Base-by-base conservation (phyloP, 2,329 filamentous ascomycete genomes). In the Colletotrichum tofieldiae region DNA sequence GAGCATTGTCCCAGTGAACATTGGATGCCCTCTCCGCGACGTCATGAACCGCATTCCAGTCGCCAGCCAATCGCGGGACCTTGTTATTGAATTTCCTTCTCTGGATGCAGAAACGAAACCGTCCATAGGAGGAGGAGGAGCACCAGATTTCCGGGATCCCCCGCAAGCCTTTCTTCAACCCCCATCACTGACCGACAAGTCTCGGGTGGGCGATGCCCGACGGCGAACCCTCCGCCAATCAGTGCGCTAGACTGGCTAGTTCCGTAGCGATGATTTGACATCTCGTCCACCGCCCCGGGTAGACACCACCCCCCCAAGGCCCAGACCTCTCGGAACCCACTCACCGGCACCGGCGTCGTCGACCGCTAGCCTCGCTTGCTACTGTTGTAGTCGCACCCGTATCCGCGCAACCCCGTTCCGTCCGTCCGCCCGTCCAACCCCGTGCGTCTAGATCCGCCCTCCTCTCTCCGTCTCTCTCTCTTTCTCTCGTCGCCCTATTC, bases 301-400 rank as follows among this genome's bases (percentile, higher is more conserved):
- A 52, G 49, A 52, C 35, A 37, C 35, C 35, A 5, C 43, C 43
- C 18, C 23, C 9, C 5, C 14, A 52, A 62, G 60, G 60, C 45
- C 60, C n/a, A 32, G 60, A 41, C 32, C 32, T 52, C 26, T 14
- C n/a, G 20, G n/a, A 51, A 39, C 9, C 60, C 60, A 62, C 60
- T 39, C 45, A 32, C 45, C 45, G 16, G 45, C 59, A 51, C 59
- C 59, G 59, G 45, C 59, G 47, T 62, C 32, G 16, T 62, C 60
- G 60, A 62, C 60, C 45, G 60, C 60, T 51, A 51, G 43, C 37
- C 43, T 62, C 59, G 29, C 20, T 32, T 55, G 35, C n/a, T 23
- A 9, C 20, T 39, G 14, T 5, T 55, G 45, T 49, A n/a, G 20
- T 14, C 18, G 20, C 35, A 23, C 35, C 54, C 35, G 54, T 26